Conservation (phyloP, 306 rosid genomes). For the Citrullus amarus region DNA sequence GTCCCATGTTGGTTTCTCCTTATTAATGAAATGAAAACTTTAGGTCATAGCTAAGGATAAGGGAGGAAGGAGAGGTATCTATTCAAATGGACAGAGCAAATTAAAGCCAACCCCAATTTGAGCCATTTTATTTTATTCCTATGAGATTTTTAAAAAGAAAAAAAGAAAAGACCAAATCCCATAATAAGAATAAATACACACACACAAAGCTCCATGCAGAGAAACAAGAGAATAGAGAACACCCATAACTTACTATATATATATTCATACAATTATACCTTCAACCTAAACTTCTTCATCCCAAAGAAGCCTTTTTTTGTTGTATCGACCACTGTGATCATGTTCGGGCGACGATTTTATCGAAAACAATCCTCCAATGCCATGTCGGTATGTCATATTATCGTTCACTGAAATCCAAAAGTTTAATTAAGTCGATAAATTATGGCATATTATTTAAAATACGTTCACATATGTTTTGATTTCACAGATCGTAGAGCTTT, state of each 20-base stretch:
- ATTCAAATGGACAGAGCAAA: background rate
- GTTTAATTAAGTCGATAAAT: background rate
- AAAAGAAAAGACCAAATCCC: background rate
- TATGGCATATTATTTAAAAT: background rate
- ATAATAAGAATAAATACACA: background rate
- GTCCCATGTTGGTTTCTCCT: constrained; percentile 1
- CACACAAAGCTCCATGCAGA: background rate
- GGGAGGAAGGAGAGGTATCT: background rate
- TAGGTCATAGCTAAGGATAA: background rate
- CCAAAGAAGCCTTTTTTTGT: background rate
- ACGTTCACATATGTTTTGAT: too few relatives aligned
- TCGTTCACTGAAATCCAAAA: background rate
- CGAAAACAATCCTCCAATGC: constrained; percentile 27
- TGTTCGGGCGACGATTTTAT: constrained; percentile 43
- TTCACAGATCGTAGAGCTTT: constrained; percentile 55
- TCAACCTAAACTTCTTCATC: background rate
- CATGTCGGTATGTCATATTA: constrained; percentile 27
- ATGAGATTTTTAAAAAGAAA: background rate
- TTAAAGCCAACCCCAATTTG: background rate
- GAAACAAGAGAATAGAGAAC: background rate
- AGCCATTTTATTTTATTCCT: constrained; percentile 5
- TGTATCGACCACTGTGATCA: background rate
- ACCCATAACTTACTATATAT: background rate
- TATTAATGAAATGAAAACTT: background rate
- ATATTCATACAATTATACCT: background rate